Percentiles rank a stretch among this genome's conserved stretches.
These are phyloP conservation scores for Cardamine chenopodiifolia DNA, from an alignment of 345 rosid species.

Conservation along the genomic window DNA sequence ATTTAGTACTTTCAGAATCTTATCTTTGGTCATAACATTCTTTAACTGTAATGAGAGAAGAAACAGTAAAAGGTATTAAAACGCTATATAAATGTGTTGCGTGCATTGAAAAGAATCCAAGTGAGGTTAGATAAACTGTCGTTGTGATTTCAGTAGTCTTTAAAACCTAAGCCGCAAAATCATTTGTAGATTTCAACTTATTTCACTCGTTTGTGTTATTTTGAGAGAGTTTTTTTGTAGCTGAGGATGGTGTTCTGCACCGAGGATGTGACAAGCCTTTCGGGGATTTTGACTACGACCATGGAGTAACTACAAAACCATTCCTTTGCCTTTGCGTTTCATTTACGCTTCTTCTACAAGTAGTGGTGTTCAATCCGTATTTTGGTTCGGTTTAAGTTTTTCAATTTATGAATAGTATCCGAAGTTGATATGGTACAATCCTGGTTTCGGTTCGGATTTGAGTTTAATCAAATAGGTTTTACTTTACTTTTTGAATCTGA, in stretches of 20 bases:
- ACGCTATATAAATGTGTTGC: conserved; percentile 19
- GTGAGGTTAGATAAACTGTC: conserved; percentile 43
- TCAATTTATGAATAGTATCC: not conserved
- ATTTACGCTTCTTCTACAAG: not conserved
- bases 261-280: conserved; percentile 21
- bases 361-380: not conserved
- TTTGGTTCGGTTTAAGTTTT: not conserved
- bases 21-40: conserved; percentile 7
- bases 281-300: conserved; percentile 28
- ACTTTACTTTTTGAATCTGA: too few relatives aligned
- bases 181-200: not conserved
- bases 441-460: not conserved
- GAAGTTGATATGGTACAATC: not conserved
- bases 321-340: not conserved
- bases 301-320: conserved; percentile 24
- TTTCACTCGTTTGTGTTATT: conserved; percentile 1
- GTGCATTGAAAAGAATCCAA: conserved; percentile 31
- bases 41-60: not conserved
- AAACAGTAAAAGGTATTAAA: conserved; percentile 15
- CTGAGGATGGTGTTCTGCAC: conserved; percentile 33
- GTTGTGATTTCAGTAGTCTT: conserved; percentile 9
- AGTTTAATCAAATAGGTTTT: too few relatives aligned
- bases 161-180: not conserved
- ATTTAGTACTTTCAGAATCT: conserved; percentile 1
- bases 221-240: too few relatives aligned